A percentile compares a stretch with the other conserved stretches of the same genome.
These are phyloP conservation scores for Boletellus ananas DNA, from an alignment of 768 basidiomycete species.

Conservation along the genomic window DNA sequence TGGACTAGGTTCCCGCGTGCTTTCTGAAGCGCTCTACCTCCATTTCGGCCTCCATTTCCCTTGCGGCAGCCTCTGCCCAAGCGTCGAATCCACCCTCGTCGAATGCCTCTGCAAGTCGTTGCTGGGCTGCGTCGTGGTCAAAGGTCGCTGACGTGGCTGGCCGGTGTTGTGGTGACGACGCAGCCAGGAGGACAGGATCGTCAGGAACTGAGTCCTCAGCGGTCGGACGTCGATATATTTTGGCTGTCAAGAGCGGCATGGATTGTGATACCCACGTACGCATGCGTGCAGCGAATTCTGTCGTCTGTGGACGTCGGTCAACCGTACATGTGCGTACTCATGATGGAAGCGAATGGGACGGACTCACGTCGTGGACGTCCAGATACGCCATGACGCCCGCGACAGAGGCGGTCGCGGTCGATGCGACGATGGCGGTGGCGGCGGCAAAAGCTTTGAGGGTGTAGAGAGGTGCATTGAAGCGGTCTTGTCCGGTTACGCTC, in stretches of 20 bases:
- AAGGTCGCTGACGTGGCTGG: neutral
- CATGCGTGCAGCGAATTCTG: conserved; percentile 59
- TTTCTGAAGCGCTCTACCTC: conserved; percentile 42
- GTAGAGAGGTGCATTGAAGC: conserved; percentile 50
- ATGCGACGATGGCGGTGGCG: conserved; percentile 56
- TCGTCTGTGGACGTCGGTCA: conserved; percentile 35
- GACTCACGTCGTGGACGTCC: conserved; percentile 50
- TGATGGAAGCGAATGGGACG: neutral
- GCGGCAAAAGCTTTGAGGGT: conserved; percentile 62
- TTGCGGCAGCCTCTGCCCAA: conserved; percentile 51
- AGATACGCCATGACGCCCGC: conserved; percentile 49
- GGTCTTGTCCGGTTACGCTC: conserved; percentile 18
- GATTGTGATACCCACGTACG: conserved; percentile 42
- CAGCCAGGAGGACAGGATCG: neutral
- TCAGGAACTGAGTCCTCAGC: conserved; percentile 15
- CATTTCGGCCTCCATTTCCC: conserved; percentile 58
- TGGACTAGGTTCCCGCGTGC: neutral
- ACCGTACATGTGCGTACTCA: neutral
- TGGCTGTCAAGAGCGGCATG: conserved; percentile 48
- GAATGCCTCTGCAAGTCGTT: conserved; percentile 52
- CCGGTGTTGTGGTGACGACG: neutral
- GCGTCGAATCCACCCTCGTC: conserved; percentile 53
- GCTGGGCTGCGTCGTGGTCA: conserved; percentile 42
- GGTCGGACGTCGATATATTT: conserved; percentile 47
- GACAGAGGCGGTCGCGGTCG: conserved; percentile 42